Conservation (phyloP, 73 alveolate species). For the Paramecium biaurelia region DNA sequence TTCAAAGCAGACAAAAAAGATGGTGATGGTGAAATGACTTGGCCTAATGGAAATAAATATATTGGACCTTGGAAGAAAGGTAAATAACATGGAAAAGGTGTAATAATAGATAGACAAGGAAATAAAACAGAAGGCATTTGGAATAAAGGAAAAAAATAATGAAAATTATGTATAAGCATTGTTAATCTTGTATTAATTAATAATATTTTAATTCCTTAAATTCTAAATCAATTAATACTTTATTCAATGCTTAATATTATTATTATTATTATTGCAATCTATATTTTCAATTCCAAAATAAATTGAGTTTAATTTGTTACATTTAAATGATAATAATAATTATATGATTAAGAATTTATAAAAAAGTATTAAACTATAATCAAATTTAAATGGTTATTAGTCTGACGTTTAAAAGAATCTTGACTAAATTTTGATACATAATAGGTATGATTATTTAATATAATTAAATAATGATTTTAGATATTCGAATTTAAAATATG, state of each 20-base stretch:
- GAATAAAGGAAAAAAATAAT: constrained; percentile 24
- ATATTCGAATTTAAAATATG: no score
- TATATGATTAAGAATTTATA: no score
- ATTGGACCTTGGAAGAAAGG: constrained; percentile 14
- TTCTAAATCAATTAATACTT: not conserved
- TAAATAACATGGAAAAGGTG: not conserved
- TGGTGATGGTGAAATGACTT: constrained; percentile 57
- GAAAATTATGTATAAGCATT: not conserved
- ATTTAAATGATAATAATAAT: no score
- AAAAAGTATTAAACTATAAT: no score
- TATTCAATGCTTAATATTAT: no score
- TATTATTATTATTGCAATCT: not conserved
- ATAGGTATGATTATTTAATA: no score
- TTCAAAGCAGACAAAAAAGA: constrained; percentile 32
- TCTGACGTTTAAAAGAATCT: no score
- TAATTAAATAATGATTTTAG: no score
- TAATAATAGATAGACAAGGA: not conserved
- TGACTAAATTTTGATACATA: no score
- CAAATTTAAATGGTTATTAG: no score
- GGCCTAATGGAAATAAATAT: constrained; percentile 56
- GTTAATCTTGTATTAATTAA: not conserved
- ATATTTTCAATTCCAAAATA: not conserved
- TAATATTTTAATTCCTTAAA: not conserved
- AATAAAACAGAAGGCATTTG: not conserved
- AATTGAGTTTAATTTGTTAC: no score